Conservation (phyloP, 2,329 filamentous ascomycete genomes). For the Fusarium kyushuense region DNA sequence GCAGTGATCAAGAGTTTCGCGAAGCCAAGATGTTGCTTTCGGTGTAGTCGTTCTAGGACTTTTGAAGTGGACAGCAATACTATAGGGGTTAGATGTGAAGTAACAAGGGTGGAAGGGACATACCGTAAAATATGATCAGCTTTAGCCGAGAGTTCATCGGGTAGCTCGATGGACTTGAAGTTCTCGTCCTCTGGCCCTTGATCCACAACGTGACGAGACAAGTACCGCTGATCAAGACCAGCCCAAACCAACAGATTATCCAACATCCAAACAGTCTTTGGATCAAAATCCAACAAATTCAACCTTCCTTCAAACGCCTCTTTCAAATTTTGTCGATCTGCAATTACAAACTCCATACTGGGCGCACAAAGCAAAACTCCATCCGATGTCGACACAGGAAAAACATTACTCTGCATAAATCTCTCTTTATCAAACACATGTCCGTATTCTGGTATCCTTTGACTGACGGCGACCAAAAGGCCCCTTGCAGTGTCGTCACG, state of each 20-base stretch:
- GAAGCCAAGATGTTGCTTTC: conserved; percentile 25
- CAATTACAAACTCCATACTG: conserved; percentile 41
- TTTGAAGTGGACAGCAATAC: conserved; percentile 38
- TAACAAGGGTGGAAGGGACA: accelerated
- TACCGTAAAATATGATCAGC: conserved; percentile 39
- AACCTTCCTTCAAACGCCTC: conserved; percentile 36
- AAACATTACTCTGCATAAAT: conserved; percentile 29
- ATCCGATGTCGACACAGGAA: conserved; percentile 30
- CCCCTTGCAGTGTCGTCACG: conserved; percentile 35
- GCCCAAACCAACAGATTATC: conserved; percentile 39
- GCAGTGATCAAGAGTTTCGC: conserved; percentile 33
- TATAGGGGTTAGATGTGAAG: neutral
- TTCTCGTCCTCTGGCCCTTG: conserved; percentile 13
- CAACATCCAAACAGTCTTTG: conserved; percentile 39
- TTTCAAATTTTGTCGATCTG: conserved; percentile 34
- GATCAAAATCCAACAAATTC: conserved; percentile 37
- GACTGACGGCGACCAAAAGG: conserved; percentile 32
- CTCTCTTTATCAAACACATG: conserved; percentile 35
- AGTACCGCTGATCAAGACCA: conserved; percentile 37
- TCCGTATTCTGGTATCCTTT: conserved; percentile 35
- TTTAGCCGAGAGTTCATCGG: conserved; percentile 33
- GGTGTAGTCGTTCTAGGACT: conserved; percentile 34
- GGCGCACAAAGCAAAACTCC: conserved; percentile 35
- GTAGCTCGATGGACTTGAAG: conserved; percentile 36
- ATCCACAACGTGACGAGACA: conserved; percentile 37